Evolutionary conservation across 768 basidiomycete species (phyloP), one percentile per base, ranked within the genome.

Genomic region (Naganishia kalamii): DNA sequence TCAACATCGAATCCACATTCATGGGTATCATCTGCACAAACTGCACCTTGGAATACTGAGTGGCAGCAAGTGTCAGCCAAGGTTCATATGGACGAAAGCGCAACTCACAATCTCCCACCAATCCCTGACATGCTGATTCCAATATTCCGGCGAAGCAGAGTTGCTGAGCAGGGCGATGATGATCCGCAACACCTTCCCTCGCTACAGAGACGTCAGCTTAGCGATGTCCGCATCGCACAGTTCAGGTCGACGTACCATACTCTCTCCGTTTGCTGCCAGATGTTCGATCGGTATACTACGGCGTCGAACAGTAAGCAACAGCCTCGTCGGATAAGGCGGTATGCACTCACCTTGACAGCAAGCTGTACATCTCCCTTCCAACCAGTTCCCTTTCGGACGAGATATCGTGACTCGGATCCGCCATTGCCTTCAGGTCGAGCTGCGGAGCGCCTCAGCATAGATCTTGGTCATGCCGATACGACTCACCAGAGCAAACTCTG

Each of bases 21-120:
- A 64, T 52, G 21, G 71, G 66, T n/a, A 72, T 72, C 59, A 72
- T 51, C 44, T 72, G 71, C 46, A 72, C 66, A 57, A 68, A 72
- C 32, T 72, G 71, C 13, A 70, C 71, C 25, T 68, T 63, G 3
- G 71, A 72, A 32, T 66, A 69, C 71, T 72, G 44, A 12, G 11
- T 4, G 5, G 48, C 13, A 25, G 21, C 33, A 6, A 57, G 19
- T 6, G 8, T 4, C 23, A 50, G 1, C 21, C 19, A 7, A 23
- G 11, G n/a, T 40, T 40, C 12, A 21, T 2, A 11, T 37, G 2
- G n/a, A 4, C 30, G 12, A 12, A 41, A 15, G 23, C 4, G 4
- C 29, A 21, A 69, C 72, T 62, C 37, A 70, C 72, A 67, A 74
- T 72, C 25, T 70, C 68, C 72, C 72, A 74, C 72, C 72, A 74